phyloP scores from a whole-genome alignment of 2,329 filamentous ascomycete genomes.

The Aspergillus sp. region DNA sequence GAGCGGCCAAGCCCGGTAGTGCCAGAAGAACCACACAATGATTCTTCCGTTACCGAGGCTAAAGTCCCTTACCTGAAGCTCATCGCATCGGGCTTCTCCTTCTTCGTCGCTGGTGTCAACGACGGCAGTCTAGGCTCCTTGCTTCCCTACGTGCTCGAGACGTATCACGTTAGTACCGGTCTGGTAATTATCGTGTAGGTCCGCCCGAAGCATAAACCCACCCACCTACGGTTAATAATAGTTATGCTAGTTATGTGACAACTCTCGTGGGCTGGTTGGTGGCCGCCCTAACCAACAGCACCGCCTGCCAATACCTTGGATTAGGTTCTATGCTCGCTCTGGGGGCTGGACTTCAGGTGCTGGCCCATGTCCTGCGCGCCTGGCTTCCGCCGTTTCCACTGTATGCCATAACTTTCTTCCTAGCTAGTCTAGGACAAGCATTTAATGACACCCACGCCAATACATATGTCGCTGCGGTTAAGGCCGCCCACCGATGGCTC shows the following conservation, averaged over 20 bases:
- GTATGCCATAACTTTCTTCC: conserved; percentile 60
- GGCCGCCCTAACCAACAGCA: conserved; percentile 56
- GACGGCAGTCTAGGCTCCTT: conserved; percentile 66
- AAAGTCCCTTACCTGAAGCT: conserved; percentile 46
- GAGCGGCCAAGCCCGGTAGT: background rate
- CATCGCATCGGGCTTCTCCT: conserved; percentile 59
- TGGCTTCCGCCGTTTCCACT: conserved; percentile 61
- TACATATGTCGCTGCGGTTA: conserved; percentile 58
- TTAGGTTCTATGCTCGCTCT: conserved; percentile 59
- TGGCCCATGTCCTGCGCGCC: conserved; percentile 51
- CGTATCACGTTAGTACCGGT: conserved; percentile 57
- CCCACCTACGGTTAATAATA: background rate
- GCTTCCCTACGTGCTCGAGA: conserved; percentile 62
- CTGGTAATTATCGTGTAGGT: conserved; percentile 55
- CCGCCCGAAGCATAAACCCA: background rate
- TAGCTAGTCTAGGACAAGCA: conserved; percentile 61
- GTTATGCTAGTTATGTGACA: conserved; percentile 50
- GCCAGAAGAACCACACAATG: background rate
- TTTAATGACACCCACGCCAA: conserved; percentile 67
- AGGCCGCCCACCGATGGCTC: conserved; percentile 60
- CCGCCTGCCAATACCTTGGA: conserved; percentile 53
- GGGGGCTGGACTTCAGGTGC: conserved; percentile 57
- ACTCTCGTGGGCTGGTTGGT: conserved; percentile 63
- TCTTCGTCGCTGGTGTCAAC: conserved; percentile 66
- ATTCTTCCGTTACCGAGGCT: background rate